A percentile compares a stretch with the other conserved stretches of the same genome.
These are phyloP conservation scores for Ophiobolus disseminans DNA, from an alignment of 2,329 filamentous ascomycete species.

Conservation along the genomic window DNA sequence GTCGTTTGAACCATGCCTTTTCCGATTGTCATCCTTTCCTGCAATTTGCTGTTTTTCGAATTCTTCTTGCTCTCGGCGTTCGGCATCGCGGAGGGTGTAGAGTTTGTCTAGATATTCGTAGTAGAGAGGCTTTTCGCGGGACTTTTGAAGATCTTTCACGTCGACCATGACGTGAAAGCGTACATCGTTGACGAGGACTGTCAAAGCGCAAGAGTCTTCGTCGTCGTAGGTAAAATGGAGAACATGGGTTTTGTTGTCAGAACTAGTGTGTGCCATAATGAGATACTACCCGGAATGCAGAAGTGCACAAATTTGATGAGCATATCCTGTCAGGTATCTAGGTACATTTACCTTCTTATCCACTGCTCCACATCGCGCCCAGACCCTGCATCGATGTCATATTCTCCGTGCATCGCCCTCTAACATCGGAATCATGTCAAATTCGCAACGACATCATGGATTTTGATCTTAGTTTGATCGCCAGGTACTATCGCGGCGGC, in stretches of 20 bases:
- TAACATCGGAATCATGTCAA: background rate
- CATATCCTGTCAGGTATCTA: background rate
- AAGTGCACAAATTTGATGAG: background rate
- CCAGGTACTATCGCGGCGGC: constrained; percentile 17
- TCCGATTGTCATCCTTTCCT: constrained; percentile 4
- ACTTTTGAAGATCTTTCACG: constrained; percentile 16
- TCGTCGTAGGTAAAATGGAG: constrained; percentile 22
- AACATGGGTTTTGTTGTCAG: constrained; percentile 14
- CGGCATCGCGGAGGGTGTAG: constrained; percentile 18
- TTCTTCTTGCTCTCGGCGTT: constrained; percentile 19
- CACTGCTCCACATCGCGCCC: background rate
- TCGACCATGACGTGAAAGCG: constrained; percentile 23
- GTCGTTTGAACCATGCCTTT: constrained; percentile 10
- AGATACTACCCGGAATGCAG: background rate
- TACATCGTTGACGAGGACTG: constrained; percentile 26
- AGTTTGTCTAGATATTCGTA: constrained; percentile 27
- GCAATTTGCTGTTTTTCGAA: constrained; percentile 9
- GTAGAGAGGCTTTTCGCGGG: constrained; percentile 20
- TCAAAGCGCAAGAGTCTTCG: constrained; percentile 20
- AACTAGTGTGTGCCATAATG: constrained; percentile 14
- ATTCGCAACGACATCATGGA: constrained; percentile 20
- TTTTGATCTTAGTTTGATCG: constrained; percentile 10
- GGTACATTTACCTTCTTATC: background rate
- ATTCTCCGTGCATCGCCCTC: constrained; percentile 1
- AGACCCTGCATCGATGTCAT: constrained; percentile 12